These are phyloP conservation scores for Beverwykella pulmonaria DNA, from an alignment of 495 filamentous ascomycete species.

Conservation along the genomic window DNA sequence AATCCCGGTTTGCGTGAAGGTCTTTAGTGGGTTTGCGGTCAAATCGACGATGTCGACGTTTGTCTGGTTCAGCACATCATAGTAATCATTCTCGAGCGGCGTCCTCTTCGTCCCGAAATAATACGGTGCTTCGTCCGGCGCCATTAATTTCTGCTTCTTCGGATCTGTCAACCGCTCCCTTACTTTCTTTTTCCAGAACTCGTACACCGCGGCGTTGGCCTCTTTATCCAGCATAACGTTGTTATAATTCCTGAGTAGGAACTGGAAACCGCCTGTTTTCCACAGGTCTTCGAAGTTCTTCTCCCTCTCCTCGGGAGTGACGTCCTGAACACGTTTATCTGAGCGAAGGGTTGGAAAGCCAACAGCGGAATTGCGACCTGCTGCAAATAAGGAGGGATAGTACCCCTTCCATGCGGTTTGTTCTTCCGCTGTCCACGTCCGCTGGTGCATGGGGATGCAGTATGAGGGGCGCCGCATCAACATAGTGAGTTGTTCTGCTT, in stretches of 20 bases:
- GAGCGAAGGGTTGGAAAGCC: constrained; percentile 2
- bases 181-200: constrained; percentile 35
- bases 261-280: constrained; percentile 27
- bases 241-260: constrained; percentile 17
- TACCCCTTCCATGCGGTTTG: constrained; percentile 14
- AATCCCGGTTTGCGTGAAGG: constrained; percentile 28
- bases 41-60: constrained; percentile 32
- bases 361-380: constrained; percentile 6
- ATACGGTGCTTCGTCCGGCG: constrained; percentile 27
- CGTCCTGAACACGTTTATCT: constrained; percentile 10
- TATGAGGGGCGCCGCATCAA: constrained; percentile 24
- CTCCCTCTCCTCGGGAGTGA: constrained; percentile 24
- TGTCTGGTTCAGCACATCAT: constrained; percentile 24
- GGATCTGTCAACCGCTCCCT: constrained; percentile 27
- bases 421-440: constrained; percentile 11
- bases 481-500: constrained; percentile 24
- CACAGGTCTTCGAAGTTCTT: constrained; percentile 14
- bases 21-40: constrained; percentile 10
- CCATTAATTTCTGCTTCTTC: constrained; percentile 23
- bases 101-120: constrained; percentile 33
- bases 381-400: constrained; percentile 14
- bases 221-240: constrained; percentile 23
- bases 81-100: constrained; percentile 35
- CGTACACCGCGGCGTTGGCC: constrained; percentile 30
- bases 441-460: constrained; percentile 32